Evolutionary conservation across 225 moss, liverwort and hornwort species (phyloP).

Genomic region (Ulota crispa): DNA sequence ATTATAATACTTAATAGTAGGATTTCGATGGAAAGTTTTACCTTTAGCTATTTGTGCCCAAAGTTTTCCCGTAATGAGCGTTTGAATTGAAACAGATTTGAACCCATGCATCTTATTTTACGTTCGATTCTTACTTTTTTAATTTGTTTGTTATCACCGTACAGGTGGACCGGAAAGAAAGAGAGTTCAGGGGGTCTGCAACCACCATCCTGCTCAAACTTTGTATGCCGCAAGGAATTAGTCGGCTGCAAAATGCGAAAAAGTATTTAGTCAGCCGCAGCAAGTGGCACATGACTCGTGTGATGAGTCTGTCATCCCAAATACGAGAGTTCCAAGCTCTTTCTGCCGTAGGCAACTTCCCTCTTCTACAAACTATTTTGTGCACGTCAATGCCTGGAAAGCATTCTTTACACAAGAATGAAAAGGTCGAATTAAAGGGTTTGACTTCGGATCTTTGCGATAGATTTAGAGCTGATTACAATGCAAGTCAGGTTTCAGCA

Average conservation of each 20-base stretch:
- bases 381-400: slow-evolving; percentile 43
- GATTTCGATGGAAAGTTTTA: neutral
- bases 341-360: slow-evolving; percentile 68
- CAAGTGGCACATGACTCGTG: slow-evolving; percentile 89
- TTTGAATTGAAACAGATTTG: neutral
- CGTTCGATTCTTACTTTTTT: slow-evolving; percentile 13
- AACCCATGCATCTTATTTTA: neutral
- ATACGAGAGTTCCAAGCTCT: slow-evolving; percentile 93
- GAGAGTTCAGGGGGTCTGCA: slow-evolving; percentile 68
- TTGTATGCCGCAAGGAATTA: slow-evolving; percentile 56
- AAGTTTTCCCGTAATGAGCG: neutral
- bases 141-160: neutral
- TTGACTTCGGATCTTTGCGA: slow-evolving; percentile 62
- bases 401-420: neutral
- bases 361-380: slow-evolving; percentile 71
- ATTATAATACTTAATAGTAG: neutral
- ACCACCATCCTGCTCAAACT: slow-evolving; percentile 74
- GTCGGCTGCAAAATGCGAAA: slow-evolving; percentile 79
- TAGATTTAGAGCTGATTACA: slow-evolving; percentile 68
- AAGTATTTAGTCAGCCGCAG: slow-evolving; percentile 82
- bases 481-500: slow-evolving; percentile 85
- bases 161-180: slow-evolving; percentile 82
- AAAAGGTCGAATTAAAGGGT: slow-evolving; percentile 28
- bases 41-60: neutral
- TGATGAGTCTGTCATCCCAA: slow-evolving; percentile 81